phyloP scores from a whole-genome alignment of 2,329 filamentous ascomycete species.

The Monilinia fructigena region DNA sequence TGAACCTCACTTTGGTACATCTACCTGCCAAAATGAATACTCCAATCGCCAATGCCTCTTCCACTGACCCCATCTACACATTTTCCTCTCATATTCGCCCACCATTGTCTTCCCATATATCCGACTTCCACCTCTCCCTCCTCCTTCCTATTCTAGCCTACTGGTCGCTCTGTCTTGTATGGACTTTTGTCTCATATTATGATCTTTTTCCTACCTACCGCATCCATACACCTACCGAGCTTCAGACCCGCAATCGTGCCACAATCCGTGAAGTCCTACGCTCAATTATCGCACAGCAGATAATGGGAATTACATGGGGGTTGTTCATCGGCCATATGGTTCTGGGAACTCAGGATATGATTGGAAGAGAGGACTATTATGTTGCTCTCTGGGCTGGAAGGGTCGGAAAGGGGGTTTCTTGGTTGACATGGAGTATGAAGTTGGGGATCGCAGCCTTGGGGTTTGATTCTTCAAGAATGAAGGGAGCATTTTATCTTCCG shows the following conservation, averaged over 20 bases:
- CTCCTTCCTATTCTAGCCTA: slow-evolving; percentile 13
- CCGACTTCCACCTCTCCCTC: slow-evolving; percentile 74
- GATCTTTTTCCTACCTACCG: slow-evolving; percentile 14
- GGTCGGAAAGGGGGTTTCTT: background rate
- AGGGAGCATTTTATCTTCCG: slow-evolving; percentile 7
- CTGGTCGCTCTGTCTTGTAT: slow-evolving; percentile 10
- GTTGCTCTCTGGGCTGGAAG: slow-evolving; percentile 3
- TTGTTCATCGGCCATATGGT: background rate
- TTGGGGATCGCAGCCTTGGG: background rate
- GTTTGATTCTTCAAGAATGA: background rate
- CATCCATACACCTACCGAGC: slow-evolving; percentile 80
- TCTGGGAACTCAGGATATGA: slow-evolving; percentile 17
- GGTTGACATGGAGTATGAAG: slow-evolving; percentile 3
- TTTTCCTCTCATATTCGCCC: slow-evolving; percentile 52
- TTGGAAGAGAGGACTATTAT: slow-evolving; percentile 9
- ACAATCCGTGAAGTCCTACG: slow-evolving; percentile 65
- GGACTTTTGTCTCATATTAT: slow-evolving; percentile 6
- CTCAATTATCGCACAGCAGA: slow-evolving; percentile 2
- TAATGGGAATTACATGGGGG: slow-evolving; percentile 5
- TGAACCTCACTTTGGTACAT: background rate
- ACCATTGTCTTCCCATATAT: slow-evolving; percentile 69
- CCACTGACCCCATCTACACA: slow-evolving; percentile 52
- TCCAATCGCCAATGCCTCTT: background rate
- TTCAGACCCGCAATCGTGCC: slow-evolving; percentile 81
- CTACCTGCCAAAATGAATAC: slow-evolving; percentile 5